Conservation (phyloP, 2,329 filamentous ascomycete species). For the Falciphora oryzae region DNA sequence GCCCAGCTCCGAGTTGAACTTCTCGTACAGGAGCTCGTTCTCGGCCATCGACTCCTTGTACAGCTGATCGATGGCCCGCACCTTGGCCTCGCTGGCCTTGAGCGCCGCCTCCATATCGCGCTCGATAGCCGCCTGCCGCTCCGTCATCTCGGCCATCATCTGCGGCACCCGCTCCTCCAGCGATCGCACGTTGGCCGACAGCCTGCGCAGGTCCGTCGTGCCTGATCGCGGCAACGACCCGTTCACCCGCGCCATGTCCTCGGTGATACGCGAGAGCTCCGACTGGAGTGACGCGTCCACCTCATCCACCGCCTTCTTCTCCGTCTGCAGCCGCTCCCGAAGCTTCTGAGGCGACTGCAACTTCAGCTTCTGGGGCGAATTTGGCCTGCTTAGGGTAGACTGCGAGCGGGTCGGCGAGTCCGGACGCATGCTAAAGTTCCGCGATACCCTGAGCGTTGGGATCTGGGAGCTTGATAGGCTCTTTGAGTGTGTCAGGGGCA, state of each 20-base stretch:
- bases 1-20: conserved; percentile 84
- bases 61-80: conserved; percentile 77
- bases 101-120: conserved; percentile 67
- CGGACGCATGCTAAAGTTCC: conserved; percentile 16
- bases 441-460: conserved; percentile 43
- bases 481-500: conserved; percentile 35
- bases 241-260: conserved; percentile 64
- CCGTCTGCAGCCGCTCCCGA: conserved; percentile 77
- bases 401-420: conserved; percentile 31
- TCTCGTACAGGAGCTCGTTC: conserved; percentile 87
- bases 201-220: conserved; percentile 39
- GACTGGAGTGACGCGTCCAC: conserved; percentile 64
- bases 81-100: conserved; percentile 69
- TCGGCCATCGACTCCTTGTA: conserved; percentile 85
- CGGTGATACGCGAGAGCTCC: conserved; percentile 73
- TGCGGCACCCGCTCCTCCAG: conserved; percentile 63
- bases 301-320: conserved; percentile 67
- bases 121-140: conserved; percentile 58
- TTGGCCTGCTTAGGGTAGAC: conserved; percentile 12
- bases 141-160: conserved; percentile 52
- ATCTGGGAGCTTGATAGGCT: conserved; percentile 49
- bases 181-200: conserved; percentile 53
- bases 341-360: conserved; percentile 69
- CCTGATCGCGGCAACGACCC: conserved; percentile 6
- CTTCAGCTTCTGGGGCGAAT: conserved; percentile 46